Base-by-base conservation (phyloP, 768 basidiomycete genomes). In the Trametes cubensis region DNA sequence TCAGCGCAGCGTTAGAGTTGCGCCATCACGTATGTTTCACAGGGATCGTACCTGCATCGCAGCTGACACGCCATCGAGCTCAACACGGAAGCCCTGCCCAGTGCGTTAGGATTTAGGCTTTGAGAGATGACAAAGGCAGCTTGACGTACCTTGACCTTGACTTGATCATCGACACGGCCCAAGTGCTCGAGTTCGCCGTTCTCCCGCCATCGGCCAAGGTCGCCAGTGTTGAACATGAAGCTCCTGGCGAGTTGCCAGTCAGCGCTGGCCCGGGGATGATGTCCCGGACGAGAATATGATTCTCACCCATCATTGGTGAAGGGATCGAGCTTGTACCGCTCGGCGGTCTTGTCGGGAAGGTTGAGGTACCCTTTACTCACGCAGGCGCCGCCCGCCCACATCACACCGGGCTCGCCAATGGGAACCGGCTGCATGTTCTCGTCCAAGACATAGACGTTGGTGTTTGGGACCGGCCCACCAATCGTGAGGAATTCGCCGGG, bases 361-460 rank as follows among this genome's bases (percentile, higher is more conserved):
- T 82, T 83, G 46, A 85, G 70, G 63, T 87, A 87, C 2, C 84
- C 84, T 42, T 79, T 74, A 18, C 80, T 79, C 38, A 85, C 80
- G 23, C 85, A 83, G n/a, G 74, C 77, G 45, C 85, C 85, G 42
- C 84, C 85, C n/a, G 81, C 85, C 84, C 84, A 86, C 83, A 85
- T 85, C 65, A 74, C 76, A 61, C 73, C 85, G 63, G 71, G 52
- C 47, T 73, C 66, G 46, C 75, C 75, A 34, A 75, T 71, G 4
- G 72, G 70, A 4, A 74, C 69, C 11, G 76, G 74, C 47, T 64
- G 52, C 66, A 73, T 63, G 45, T 75, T 47, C 47, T 74, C 68
- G 65, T 75, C 71, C 38, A 80, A 66, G 28, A 78, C 66, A 48
- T 79, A 78, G 26, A 77, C 75, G 38, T 75, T 79, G 62, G 81